Evolutionary conservation across 1,139 yeast genomes (phyloP).

Genomic region (Yamadazyma kanchanaburiensis): DNA sequence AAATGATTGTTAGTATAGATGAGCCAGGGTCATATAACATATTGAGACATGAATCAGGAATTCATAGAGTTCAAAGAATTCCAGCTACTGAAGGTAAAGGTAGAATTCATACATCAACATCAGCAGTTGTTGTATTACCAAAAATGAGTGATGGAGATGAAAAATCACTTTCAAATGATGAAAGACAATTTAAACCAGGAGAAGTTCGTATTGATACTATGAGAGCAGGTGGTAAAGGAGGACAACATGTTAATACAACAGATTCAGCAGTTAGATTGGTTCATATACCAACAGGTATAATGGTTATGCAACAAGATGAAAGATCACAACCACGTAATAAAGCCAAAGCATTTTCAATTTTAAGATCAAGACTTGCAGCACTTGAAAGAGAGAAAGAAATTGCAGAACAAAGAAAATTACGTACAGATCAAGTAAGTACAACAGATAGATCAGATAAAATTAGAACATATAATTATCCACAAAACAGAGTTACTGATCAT

Average conservation of each 20-base stretch:
- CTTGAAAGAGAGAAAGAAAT: slow-evolving; percentile 64
- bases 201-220: slow-evolving; percentile 91
- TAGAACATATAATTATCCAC: slow-evolving; percentile 89
- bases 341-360: slow-evolving; percentile 86
- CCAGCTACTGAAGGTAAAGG: slow-evolving; percentile 95
- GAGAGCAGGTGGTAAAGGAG: slow-evolving; percentile 98
- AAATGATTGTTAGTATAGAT: slow-evolving; percentile 73
- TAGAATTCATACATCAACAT: slow-evolving; percentile 90
- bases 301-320: slow-evolving; percentile 90
- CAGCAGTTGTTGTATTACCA: slow-evolving; percentile 93
- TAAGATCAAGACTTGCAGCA: slow-evolving; percentile 83
- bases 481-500: slow-evolving; percentile 91
- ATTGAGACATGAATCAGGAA: slow-evolving; percentile 87
- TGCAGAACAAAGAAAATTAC: slow-evolving; percentile 59
- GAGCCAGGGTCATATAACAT: slow-evolving; percentile 73
- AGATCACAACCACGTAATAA: slow-evolving; percentile 93
- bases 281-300: slow-evolving; percentile 88
- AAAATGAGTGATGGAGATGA: slow-evolving; percentile 63
- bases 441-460: slow-evolving; percentile 93
- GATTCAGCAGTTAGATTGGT: slow-evolving; percentile 95
- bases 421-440: slow-evolving; percentile 82
- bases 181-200: slow-evolving; percentile 75
- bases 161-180: slow-evolving; percentile 55
- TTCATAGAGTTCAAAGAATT: slow-evolving; percentile 91
- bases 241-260: slow-evolving; percentile 97